Percentiles rank a stretch among this genome's conserved stretches.
phyloP scores from a whole-genome alignment of 2,329 filamentous ascomycete genomes.

The Cercospora nicotianae region DNA sequence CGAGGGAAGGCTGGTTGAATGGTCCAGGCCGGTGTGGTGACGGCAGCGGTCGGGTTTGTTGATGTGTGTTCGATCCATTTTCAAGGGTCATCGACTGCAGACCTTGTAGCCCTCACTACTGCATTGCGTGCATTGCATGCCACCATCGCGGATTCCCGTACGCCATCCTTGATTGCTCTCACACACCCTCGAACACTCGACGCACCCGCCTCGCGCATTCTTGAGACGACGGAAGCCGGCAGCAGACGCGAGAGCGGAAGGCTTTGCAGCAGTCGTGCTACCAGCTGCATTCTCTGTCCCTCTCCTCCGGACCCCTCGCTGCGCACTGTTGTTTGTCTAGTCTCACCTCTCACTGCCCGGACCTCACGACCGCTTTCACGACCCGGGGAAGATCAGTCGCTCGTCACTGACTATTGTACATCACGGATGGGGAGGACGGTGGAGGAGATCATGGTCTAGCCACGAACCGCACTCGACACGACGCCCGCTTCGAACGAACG shows the following conservation, averaged over 20 bases:
- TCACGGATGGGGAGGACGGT: constrained; percentile 3
- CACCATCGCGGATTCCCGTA: not conserved
- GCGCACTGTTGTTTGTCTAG: constrained; percentile 9
- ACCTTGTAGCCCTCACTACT: not conserved
- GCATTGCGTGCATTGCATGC: not conserved
- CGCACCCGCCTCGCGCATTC: constrained; percentile 16
- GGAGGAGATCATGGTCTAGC: constrained; percentile 22
- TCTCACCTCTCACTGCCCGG: constrained; percentile 8
- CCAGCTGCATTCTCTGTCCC: constrained; percentile 1
- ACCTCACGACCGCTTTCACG: constrained; percentile 4
- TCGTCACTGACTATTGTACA: not conserved
- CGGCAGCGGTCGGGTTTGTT: not conserved
- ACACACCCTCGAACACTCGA: not conserved
- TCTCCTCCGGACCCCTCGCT: not conserved
- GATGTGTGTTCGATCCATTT: not conserved
- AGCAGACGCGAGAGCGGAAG: not conserved
- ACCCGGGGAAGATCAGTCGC: not conserved
- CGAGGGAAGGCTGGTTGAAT: constrained; percentile 1
- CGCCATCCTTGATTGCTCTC: not conserved
- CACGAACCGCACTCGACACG: constrained; percentile 7
- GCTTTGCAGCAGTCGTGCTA: not conserved
- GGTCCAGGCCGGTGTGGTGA: not conserved
- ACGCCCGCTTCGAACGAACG: constrained; percentile 10
- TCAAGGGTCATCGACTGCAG: not conserved
- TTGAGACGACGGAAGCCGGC: constrained; percentile 4